These are phyloP conservation scores for Aspergillus incahuasiensis DNA, from an alignment of 495 filamentous ascomycete genomes.

Conservation along the genomic window DNA sequence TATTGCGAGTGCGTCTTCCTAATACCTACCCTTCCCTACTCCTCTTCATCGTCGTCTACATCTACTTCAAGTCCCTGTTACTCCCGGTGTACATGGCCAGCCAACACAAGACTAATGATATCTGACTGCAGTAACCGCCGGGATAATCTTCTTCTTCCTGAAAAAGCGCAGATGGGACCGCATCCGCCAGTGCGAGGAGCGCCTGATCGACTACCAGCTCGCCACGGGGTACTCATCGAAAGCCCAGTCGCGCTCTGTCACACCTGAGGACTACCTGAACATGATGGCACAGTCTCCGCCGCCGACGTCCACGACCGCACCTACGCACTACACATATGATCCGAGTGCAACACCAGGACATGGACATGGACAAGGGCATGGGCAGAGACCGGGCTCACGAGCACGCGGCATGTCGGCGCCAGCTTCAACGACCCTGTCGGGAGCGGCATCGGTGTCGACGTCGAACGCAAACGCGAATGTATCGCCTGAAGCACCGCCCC, in stretches of 20 bases:
- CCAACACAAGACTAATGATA: neutral
- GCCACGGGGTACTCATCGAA: constrained; percentile 5
- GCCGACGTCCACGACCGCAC: neutral
- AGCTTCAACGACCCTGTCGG: neutral
- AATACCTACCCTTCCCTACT: neutral
- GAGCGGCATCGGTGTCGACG: no score
- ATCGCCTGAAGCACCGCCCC: constrained; percentile 15
- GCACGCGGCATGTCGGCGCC: constrained; percentile 2
- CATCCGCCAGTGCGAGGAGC: constrained; percentile 19
- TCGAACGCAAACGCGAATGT: no score
- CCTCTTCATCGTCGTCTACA: no score
- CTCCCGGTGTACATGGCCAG: neutral
- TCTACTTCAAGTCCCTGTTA: neutral
- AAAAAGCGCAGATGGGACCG: constrained; percentile 27
- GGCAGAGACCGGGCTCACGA: neutral
- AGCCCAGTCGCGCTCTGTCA: neutral
- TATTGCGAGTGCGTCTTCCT: constrained; percentile 24
- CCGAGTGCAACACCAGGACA: neutral
- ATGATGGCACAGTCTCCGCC: constrained; percentile 3
- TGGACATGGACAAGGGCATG: neutral
- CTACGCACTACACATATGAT: neutral
- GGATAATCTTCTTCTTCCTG: constrained; percentile 21
- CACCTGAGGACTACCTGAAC: constrained; percentile 2
- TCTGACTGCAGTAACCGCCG: constrained; percentile 18
- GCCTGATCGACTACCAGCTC: constrained; percentile 15